These are phyloP conservation scores for Tremella fuciformis DNA, from an alignment of 768 basidiomycete species.

Conservation along the genomic window DNA sequence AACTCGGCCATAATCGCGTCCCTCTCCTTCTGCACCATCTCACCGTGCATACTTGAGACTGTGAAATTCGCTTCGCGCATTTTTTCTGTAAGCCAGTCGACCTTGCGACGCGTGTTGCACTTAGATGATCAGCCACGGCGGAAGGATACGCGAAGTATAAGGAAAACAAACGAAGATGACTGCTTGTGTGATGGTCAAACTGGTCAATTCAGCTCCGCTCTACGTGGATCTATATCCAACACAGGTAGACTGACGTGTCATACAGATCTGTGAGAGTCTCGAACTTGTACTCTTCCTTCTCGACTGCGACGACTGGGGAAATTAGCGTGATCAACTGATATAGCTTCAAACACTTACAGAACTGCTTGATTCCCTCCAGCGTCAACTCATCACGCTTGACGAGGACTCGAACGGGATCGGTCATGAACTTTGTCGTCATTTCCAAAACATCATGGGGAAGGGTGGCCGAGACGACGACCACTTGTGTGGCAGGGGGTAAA, in stretches of 20 bases:
- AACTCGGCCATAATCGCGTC: conserved; percentile 97
- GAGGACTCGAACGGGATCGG: conserved; percentile 91
- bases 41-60: conserved; percentile 69
- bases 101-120: conserved; percentile 96
- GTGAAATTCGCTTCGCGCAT: conserved; percentile 99
- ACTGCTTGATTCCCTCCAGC: conserved; percentile 62
- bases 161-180: conserved; percentile 68
- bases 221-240: neutral
- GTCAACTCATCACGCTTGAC: conserved; percentile 99
- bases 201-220: neutral
- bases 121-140: too few species aligned
- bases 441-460: conserved; percentile 95
- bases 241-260: conserved; percentile 61
- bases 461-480: conserved; percentile 92
- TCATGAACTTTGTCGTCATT: conserved; percentile 99
- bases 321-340: neutral
- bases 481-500: conserved; percentile 93
- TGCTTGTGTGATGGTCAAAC: conserved; percentile 93
- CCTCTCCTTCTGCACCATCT: conserved; percentile 92
- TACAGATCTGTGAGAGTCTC: conserved; percentile 96
- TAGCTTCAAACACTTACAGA: conserved; percentile 21
- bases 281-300: conserved; percentile 99
- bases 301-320: conserved; percentile 71
- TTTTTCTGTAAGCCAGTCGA: conserved; percentile 98
- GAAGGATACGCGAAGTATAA: too few species aligned